A percentile compares a stretch with the other conserved stretches of the same genome.
These are phyloP conservation scores for Agrocybe praecox DNA, from an alignment of 768 basidiomycete species.

Conservation along the genomic window DNA sequence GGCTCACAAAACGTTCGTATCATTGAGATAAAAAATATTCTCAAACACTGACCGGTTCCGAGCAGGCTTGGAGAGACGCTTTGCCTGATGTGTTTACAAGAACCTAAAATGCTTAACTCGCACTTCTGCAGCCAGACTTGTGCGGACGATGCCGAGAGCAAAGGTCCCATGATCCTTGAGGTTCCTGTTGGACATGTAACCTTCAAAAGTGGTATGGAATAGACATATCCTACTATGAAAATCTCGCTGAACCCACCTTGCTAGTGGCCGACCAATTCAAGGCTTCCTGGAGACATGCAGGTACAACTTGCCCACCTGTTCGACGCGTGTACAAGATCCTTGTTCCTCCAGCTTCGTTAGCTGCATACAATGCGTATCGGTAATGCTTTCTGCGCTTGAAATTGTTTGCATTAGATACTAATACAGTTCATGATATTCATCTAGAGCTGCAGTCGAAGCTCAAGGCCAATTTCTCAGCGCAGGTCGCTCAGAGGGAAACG, in stretches of 20 bases:
- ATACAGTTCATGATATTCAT: not conserved
- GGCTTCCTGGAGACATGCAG: conserved; percentile 64
- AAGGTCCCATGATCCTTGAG: conserved; percentile 59
- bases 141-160: conserved; percentile 53
- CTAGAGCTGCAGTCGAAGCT: conserved; percentile 56
- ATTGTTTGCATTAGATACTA: not conserved
- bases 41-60: not conserved
- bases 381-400: conserved; percentile 35
- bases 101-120: conserved; percentile 54
- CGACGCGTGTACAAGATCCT: conserved; percentile 68
- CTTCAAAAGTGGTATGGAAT: conserved; percentile 61
- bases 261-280: conserved; percentile 70
- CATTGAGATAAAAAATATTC: not conserved
- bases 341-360: conserved; percentile 46
- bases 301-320: conserved; percentile 58
- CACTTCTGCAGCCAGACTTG: conserved; percentile 66
- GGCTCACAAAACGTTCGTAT: conserved; percentile 51
- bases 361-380: conserved; percentile 65
- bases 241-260: not conserved
- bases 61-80: conserved; percentile 47
- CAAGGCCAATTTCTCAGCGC: conserved; percentile 57
- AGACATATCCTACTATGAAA: not conserved
- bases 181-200: conserved; percentile 61
- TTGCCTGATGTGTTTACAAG: conserved; percentile 63
- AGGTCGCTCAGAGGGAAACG: conserved; percentile 65